phyloP scores from a whole-genome alignment of 192 early-diverging fungal genomes.

The Coemansia sp. region DNA sequence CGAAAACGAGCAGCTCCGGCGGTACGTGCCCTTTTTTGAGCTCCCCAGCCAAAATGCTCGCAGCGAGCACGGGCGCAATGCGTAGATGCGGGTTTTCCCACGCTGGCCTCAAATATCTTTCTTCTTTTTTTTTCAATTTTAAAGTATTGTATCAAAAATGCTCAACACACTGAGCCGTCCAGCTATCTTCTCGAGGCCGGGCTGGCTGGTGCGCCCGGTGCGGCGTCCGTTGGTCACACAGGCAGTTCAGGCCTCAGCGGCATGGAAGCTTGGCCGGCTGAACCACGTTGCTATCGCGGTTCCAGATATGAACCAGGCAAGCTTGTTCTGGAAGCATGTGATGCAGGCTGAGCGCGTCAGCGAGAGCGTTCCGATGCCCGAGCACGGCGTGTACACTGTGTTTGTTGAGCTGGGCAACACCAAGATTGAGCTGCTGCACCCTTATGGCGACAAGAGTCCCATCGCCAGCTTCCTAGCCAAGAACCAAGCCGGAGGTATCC shows the following conservation, averaged over 20 bases:
- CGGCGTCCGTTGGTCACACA: slow-evolving; percentile 15
- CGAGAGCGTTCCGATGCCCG: slow-evolving; percentile 64
- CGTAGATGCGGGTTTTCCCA: slow-evolving; percentile 3
- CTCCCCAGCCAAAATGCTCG: not conserved
- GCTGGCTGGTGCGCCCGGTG: not conserved
- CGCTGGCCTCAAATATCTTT: not conserved
- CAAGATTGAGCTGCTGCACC: slow-evolving; percentile 78
- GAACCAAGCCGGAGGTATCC: slow-evolving; percentile 77
- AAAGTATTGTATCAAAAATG: not conserved
- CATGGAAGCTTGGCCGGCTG: slow-evolving; percentile 69
- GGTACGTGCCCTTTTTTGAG: slow-evolving; percentile 32
- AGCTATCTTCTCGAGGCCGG: not conserved
- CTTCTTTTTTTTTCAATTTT: not conserved
- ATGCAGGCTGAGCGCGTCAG: slow-evolving; percentile 64
- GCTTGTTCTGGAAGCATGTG: slow-evolving; percentile 66
- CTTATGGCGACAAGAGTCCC: slow-evolving; percentile 69
- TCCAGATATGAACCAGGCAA: slow-evolving; percentile 66
- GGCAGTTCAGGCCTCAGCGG: slow-evolving; percentile 19
- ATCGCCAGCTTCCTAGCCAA: slow-evolving; percentile 75
- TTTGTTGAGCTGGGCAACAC: slow-evolving; percentile 84
- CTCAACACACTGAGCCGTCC: not conserved
- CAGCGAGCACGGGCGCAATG: not conserved
- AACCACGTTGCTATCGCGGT: slow-evolving; percentile 84
- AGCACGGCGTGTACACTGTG: slow-evolving; percentile 83
- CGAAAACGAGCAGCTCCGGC: slow-evolving; percentile 43